Evolutionary conservation across 2,329 filamentous ascomycete species (phyloP).

Genomic region (Colletotrichum liriopes): DNA sequence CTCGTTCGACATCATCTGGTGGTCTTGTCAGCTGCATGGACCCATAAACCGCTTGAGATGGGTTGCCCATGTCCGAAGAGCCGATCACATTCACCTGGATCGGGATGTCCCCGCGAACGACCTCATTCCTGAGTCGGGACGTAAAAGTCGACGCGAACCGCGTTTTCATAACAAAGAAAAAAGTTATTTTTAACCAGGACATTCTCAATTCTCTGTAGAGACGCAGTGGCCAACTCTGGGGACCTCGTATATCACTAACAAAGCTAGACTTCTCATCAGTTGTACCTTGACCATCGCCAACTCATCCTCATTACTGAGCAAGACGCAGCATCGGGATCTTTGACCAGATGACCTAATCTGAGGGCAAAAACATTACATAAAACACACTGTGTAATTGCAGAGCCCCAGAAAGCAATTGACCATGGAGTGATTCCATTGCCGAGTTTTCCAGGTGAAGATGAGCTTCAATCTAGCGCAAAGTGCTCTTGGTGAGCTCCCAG

Average conservation of each 20-base stretch:
- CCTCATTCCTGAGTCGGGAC: conserved; percentile 18
- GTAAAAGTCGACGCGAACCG: conserved; percentile 4
- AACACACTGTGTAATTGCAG: no score
- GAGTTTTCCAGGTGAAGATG: not conserved
- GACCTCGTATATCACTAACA: not conserved
- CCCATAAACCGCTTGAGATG: not conserved
- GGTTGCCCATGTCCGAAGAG: conserved; percentile 1
- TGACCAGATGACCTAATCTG: no score
- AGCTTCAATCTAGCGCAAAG: not conserved
- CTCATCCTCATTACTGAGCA: no score
- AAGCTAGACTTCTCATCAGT: not conserved
- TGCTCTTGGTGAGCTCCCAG: not conserved
- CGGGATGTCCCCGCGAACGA: conserved; percentile 21
- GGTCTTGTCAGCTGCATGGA: not conserved
- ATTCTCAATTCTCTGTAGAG: not conserved
- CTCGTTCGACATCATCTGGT: not conserved
- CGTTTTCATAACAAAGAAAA: not conserved
- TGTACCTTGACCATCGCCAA: no score
- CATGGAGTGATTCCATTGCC: not conserved
- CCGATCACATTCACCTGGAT: conserved; percentile 4
- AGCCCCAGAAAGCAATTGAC: not conserved
- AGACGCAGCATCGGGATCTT: no score
- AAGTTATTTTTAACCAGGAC: no score
- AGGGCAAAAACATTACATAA: no score
- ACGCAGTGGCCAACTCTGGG: not conserved